A percentile compares a stretch with the other conserved stretches of the same genome.
phyloP scores from a whole-genome alignment of 1,139 yeast species.

The Saccharomyces hybrid region DNA sequence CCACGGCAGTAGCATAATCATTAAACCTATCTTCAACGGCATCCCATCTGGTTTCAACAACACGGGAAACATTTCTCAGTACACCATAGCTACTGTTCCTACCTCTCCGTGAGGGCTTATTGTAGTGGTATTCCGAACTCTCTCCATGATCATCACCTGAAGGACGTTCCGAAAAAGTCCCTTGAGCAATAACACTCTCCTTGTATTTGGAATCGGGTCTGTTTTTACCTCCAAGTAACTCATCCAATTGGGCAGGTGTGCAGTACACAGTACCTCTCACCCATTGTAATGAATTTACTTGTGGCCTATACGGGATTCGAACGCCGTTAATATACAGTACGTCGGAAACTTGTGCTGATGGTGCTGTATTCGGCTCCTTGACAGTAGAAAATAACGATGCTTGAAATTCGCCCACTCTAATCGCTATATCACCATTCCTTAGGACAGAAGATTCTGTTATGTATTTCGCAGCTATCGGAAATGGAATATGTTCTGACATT shows the following conservation, averaged over 20 bases:
- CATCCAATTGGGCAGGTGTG: constrained; percentile 51
- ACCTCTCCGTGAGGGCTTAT: constrained; percentile 43
- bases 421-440: constrained; percentile 65
- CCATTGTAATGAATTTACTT: constrained; percentile 77
- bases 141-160: neutral
- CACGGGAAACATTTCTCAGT: constrained; percentile 38
- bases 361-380: constrained; percentile 30
- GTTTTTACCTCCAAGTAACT: constrained; percentile 54
- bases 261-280: constrained; percentile 67
- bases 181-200: constrained; percentile 52
- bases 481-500: constrained; percentile 37
- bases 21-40: constrained; percentile 48
- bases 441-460: constrained; percentile 44
- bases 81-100: constrained; percentile 35
- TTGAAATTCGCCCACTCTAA: constrained; percentile 52
- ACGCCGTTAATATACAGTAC: constrained; percentile 52
- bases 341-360: constrained; percentile 33
- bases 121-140: constrained; percentile 35
- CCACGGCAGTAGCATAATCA: constrained; percentile 50
- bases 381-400: constrained; percentile 47
- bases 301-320: constrained; percentile 71
- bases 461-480: constrained; percentile 36
- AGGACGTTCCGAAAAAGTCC: constrained; percentile 38
- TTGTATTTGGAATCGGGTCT: constrained; percentile 47
- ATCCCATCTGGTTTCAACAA: constrained; percentile 48